A percentile compares a stretch with the other conserved stretches of the same genome.
These are phyloP conservation scores for Jaltomata sinuosa DNA, from an alignment of 257 asterid genomes.

Conservation along the genomic window DNA sequence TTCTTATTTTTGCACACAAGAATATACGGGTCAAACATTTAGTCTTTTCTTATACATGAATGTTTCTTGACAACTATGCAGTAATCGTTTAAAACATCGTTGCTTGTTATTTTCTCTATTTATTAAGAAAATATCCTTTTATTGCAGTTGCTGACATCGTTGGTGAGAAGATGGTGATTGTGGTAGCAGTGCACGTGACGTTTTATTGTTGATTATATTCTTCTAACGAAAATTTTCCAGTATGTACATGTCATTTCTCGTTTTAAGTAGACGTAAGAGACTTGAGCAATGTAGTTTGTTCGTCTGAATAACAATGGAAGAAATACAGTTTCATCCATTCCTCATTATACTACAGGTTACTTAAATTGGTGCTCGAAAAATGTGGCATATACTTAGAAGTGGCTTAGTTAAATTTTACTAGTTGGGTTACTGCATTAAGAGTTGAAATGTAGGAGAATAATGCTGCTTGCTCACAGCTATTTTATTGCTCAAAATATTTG, in stretches of 20 bases:
- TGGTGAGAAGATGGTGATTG: constrained; percentile 81
- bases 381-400: background rate
- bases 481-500: background rate
- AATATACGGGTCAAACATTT: background rate
- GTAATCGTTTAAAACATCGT: background rate
- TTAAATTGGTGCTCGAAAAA: background rate
- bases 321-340: background rate
- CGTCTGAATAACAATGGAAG: background rate
- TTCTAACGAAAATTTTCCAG: constrained; percentile 13
- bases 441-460: background rate
- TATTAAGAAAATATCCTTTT: constrained; percentile 2
- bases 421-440: background rate
- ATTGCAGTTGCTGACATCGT: constrained; percentile 75
- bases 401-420: background rate
- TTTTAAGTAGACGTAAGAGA: background rate
- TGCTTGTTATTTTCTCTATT: background rate
- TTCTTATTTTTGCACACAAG: background rate
- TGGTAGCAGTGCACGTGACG: background rate
- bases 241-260: background rate
- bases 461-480: background rate
- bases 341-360: background rate
- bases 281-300: background rate
- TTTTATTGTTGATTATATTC: background rate
- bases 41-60: background rate
- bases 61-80: background rate